Conservation (phyloP, 208 protist species). For the Acanthamoeba castellanii region DNA sequence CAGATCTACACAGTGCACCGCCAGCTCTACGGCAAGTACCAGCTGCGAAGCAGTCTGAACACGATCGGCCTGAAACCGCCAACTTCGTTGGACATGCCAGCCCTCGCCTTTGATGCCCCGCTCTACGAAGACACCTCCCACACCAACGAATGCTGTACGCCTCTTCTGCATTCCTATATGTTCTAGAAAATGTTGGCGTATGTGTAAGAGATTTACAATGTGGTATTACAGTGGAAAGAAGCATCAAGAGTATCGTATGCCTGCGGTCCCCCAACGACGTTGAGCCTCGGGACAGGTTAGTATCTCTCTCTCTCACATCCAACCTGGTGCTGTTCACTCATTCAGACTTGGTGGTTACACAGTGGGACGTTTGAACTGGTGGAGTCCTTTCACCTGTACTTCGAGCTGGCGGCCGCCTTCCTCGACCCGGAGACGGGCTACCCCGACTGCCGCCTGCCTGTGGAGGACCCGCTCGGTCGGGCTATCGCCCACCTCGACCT, state of each 20-base stretch:
- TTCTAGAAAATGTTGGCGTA: no score
- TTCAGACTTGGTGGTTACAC: background rate
- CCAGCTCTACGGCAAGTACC: conserved; percentile 2
- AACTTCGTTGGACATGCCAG: background rate
- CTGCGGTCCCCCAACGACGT: background rate
- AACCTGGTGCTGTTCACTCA: background rate
- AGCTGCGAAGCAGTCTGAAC: background rate
- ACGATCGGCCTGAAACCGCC: background rate
- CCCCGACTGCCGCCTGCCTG: background rate
- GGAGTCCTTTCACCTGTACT: conserved; percentile 6
- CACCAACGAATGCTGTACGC: background rate
- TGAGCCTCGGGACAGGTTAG: background rate
- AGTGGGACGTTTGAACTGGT: background rate
- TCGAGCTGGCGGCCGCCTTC: conserved; percentile 14
- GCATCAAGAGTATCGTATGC: conserved; percentile 14
- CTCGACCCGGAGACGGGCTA: background rate
- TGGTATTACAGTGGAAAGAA: background rate
- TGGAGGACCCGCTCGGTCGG: background rate
- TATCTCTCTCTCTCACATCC: background rate
- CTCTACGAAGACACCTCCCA: background rate
- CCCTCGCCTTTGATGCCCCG: background rate
- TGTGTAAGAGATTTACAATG: no score
- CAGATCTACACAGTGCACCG: conserved; percentile 17
- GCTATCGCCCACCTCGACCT: background rate
- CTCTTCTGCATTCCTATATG: no score